Conservation (phyloP, 768 basidiomycete genomes). For the Boletellus ananiceps region DNA sequence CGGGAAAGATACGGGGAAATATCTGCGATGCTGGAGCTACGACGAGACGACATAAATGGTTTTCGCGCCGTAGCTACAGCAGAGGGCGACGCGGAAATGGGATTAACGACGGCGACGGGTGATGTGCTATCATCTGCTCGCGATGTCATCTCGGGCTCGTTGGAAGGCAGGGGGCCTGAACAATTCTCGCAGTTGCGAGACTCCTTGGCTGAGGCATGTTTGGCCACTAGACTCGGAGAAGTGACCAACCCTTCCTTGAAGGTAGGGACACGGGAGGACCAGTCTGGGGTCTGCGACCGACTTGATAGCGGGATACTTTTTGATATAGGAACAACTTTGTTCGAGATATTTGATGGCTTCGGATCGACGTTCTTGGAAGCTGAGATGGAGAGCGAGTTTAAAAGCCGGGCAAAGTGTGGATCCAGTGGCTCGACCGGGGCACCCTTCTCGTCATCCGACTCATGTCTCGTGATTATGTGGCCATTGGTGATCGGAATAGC, state of each 20-base stretch:
- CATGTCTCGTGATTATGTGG: constrained; percentile 21
- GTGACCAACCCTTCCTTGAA: constrained; percentile 11
- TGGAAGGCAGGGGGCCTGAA: background rate
- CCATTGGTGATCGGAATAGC: constrained; percentile 26
- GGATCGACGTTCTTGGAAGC: constrained; percentile 31
- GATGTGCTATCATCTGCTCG: constrained; percentile 8
- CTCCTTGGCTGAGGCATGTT: constrained; percentile 2
- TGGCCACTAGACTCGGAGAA: constrained; percentile 7
- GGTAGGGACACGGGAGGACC: constrained; percentile 30
- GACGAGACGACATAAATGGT: constrained; percentile 25
- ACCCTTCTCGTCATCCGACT: constrained; percentile 32
- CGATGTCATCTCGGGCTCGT: background rate
- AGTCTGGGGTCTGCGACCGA: constrained; percentile 26
- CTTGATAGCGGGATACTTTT: constrained; percentile 7
- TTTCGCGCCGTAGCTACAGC: constrained; percentile 18
- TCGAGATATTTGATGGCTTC: constrained; percentile 4
- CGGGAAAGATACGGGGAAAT: constrained; percentile 66
- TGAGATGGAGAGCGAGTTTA: constrained; percentile 60
- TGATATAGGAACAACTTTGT: constrained; percentile 8
- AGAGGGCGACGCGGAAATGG: constrained; percentile 10
- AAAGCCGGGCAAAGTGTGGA: constrained; percentile 66
- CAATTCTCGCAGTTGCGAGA: constrained; percentile 7
- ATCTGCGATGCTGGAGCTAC: constrained; percentile 51
- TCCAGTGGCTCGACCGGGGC: constrained; percentile 41
- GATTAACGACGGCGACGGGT: background rate